These are phyloP conservation scores for Cryptosporidium felis DNA, from an alignment of 169 alveolate species.

Conservation along the genomic window DNA sequence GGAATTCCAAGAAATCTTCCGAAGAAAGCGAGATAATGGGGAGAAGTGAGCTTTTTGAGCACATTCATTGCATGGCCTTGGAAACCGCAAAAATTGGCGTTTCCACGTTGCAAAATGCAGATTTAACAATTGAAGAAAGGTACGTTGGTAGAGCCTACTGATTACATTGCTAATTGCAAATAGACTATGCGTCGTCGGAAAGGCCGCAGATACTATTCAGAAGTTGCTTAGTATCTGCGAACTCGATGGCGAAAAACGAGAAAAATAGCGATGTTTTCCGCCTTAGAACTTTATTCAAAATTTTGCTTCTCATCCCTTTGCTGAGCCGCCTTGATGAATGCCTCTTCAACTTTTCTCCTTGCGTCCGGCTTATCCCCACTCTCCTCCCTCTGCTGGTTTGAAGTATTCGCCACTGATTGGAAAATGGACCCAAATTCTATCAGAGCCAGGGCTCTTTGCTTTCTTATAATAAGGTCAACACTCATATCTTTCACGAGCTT, in stretches of 20 bases:
- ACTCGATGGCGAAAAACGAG: too few relatives aligned
- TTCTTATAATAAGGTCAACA: slow-evolving; percentile 82
- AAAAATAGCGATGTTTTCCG: too few relatives aligned
- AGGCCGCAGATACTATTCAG: slow-evolving; percentile 26
- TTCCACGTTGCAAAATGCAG: neutral
- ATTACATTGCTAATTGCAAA: neutral
- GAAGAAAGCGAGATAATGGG: too few relatives aligned
- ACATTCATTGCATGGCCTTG: slow-evolving; percentile 4
- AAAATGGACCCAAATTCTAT: slow-evolving; percentile 83
- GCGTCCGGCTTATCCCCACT: slow-evolving; percentile 67
- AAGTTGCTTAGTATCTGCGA: slow-evolving; percentile 9
- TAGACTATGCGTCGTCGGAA: slow-evolving; percentile 45
- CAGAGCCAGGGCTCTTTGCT: slow-evolving; percentile 87
- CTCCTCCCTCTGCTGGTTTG: slow-evolving; percentile 50
- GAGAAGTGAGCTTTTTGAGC: too few relatives aligned
- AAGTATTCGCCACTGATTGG: slow-evolving; percentile 78
- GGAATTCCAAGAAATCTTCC: too few relatives aligned
- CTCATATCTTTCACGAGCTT: slow-evolving; percentile 87
- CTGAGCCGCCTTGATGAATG: slow-evolving; percentile 64
- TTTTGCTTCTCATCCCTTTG: slow-evolving; percentile 50
- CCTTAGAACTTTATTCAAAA: too few relatives aligned
- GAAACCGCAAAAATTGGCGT: slow-evolving; percentile 16
- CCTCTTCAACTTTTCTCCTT: slow-evolving; percentile 68
- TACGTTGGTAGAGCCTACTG: neutral
- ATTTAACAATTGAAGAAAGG: slow-evolving; percentile 1